Conservation (phyloP, 2,329 filamentous ascomycete genomes). For the Alternaria viburni region DNA sequence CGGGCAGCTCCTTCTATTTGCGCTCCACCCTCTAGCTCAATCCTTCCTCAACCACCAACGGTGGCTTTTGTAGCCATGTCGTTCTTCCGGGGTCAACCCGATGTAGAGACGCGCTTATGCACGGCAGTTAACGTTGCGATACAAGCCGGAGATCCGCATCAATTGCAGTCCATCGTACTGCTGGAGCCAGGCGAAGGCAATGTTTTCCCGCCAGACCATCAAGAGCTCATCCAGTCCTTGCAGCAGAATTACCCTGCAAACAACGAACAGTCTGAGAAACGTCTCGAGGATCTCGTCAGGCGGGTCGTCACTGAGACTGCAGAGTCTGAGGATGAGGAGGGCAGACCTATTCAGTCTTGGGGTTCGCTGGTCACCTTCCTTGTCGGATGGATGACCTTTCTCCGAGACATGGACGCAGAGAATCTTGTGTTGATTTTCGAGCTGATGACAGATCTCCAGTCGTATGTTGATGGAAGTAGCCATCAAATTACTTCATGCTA, state of each 20-base stretch:
- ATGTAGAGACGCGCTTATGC: slow-evolving; percentile 36
- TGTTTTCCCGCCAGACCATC: slow-evolving; percentile 32
- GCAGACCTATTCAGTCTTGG: slow-evolving; percentile 66
- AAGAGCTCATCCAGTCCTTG: slow-evolving; percentile 36
- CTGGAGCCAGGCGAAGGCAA: slow-evolving; percentile 31
- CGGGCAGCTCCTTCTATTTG: slow-evolving; percentile 8
- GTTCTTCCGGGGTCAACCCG: slow-evolving; percentile 26
- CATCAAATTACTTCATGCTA: slow-evolving; percentile 1
- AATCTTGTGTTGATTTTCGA: slow-evolving; percentile 79
- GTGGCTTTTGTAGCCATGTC: slow-evolving; percentile 24
- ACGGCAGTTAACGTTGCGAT: slow-evolving; percentile 38
- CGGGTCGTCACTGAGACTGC: slow-evolving; percentile 49
- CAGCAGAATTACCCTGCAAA: slow-evolving; percentile 29
- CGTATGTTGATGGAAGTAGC: slow-evolving; percentile 59
- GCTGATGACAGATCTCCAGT: slow-evolving; percentile 73
- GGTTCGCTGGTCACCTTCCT: slow-evolving; percentile 79
- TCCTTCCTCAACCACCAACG: slow-evolving; percentile 15
- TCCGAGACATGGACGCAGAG: slow-evolving; percentile 78
- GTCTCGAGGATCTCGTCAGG: slow-evolving; percentile 33
- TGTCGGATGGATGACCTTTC: slow-evolving; percentile 79
- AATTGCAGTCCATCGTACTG: slow-evolving; percentile 37
- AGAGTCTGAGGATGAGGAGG: slow-evolving; percentile 66
- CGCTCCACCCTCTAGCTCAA: slow-evolving; percentile 12
- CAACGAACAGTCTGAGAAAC: slow-evolving; percentile 24
- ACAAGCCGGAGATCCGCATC: slow-evolving; percentile 24